Percentiles rank a stretch among this genome's conserved stretches.
These are phyloP conservation scores for Pythium myriotylum DNA, from an alignment of 352 stramenopile species.

Conservation along the genomic window DNA sequence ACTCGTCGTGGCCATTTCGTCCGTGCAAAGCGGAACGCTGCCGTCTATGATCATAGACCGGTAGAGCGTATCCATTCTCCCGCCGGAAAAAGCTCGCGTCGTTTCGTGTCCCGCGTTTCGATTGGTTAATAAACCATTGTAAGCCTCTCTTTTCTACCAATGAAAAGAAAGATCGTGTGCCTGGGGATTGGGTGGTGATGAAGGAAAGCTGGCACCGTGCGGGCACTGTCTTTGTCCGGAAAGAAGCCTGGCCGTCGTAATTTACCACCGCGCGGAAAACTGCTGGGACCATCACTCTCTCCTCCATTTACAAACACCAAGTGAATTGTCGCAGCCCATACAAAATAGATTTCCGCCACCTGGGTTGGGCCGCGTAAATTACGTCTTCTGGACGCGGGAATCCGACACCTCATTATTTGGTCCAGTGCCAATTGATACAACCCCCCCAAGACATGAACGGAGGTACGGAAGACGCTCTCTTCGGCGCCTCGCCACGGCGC, in stretches of 20 bases:
- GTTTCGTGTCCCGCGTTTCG: constrained; percentile 11
- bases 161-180: constrained; percentile 7
- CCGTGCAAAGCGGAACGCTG: too few relatives aligned
- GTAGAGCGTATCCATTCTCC: not conserved
- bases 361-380: constrained; percentile 7
- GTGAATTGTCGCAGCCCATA: constrained; percentile 12
- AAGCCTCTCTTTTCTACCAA: constrained; percentile 15
- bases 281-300: constrained; percentile 24
- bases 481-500: too few relatives aligned
- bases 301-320: not conserved
- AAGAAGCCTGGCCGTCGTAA: constrained; percentile 23
- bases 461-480: too few relatives aligned
- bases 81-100: not conserved
- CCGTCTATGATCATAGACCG: not conserved
- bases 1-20: too few relatives aligned
- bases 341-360: constrained; percentile 5
- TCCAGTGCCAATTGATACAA: constrained; percentile 25
- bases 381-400: constrained; percentile 11
- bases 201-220: constrained; percentile 11
- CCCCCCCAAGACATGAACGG: constrained; percentile 31
- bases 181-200: constrained; percentile 36
- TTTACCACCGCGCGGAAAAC: constrained; percentile 9
- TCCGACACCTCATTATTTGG: constrained; percentile 22
- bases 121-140: constrained; percentile 17
- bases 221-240: constrained; percentile 12